Conservation (phyloP, 495 filamentous ascomycete genomes). For the Penicillium daleae region DNA sequence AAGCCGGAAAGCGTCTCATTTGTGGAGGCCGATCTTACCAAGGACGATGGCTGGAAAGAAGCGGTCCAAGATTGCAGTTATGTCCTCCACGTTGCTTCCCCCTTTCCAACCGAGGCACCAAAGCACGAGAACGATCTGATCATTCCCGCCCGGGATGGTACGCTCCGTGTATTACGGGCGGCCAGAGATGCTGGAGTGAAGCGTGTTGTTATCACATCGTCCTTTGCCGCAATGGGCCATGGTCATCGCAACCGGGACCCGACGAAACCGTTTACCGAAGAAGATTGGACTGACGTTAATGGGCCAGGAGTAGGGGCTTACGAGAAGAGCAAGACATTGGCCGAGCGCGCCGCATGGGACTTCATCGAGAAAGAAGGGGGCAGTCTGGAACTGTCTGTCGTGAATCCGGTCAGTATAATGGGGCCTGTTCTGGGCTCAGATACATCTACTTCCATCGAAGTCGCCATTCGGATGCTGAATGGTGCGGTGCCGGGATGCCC, state of each 20-base stretch:
- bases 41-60: constrained; percentile 17
- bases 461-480: constrained; percentile 11
- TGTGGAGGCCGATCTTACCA: constrained; percentile 15
- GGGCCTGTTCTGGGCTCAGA: constrained; percentile 12
- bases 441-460: constrained; percentile 15
- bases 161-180: constrained; percentile 16
- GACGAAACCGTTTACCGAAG: constrained; percentile 10
- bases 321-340: constrained; percentile 20
- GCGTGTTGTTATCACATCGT: constrained; percentile 18
- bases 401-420: constrained; percentile 11
- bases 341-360: constrained; percentile 16
- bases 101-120: constrained; percentile 9
- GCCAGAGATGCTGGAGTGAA: constrained; percentile 13
- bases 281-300: constrained; percentile 14
- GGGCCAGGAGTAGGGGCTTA: constrained; percentile 7
- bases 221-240: constrained; percentile 9
- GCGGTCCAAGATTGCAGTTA: constrained; percentile 18
- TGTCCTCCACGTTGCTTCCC: constrained; percentile 19
- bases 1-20: constrained; percentile 11
- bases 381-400: constrained; percentile 10
- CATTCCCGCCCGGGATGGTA: constrained; percentile 17
- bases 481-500: constrained; percentile 17
- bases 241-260: not conserved
- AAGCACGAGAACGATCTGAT: constrained; percentile 19
- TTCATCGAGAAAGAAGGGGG: constrained; percentile 17